Evolutionary conservation across 306 rosid genomes (phyloP).

Genomic region (Cicer cuneatum): DNA sequence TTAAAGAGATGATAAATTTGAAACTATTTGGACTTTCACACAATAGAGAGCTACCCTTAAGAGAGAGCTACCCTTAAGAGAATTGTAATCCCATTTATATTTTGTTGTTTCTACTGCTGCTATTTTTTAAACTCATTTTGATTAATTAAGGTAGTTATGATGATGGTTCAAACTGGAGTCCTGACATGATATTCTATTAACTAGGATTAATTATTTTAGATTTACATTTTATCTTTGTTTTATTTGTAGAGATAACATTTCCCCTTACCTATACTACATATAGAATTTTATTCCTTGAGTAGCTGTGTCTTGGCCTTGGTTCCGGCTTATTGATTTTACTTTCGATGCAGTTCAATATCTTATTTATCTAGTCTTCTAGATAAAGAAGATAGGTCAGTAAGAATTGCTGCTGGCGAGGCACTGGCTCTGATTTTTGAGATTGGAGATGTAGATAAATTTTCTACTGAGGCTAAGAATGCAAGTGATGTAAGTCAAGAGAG

Average conservation of each 20-base stretch:
- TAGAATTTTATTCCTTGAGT: constrained; percentile 15
- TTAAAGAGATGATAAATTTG: neutral
- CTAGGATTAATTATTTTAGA: constrained; percentile 15
- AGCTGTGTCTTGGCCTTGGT: neutral
- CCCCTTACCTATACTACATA: neutral
- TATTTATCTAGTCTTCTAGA: constrained; percentile 85
- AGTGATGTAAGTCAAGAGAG: constrained; percentile 51
- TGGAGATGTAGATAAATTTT: constrained; percentile 70
- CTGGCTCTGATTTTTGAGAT: constrained; percentile 84
- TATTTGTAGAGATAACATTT: constrained; percentile 1
- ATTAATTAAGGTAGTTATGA: constrained; percentile 4
- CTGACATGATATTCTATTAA: neutral
- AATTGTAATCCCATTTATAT: neutral
- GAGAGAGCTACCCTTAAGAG: neutral
- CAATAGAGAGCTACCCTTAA: neutral
- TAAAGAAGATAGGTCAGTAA: constrained; percentile 86
- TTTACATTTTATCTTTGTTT: neutral
- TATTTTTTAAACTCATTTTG: neutral
- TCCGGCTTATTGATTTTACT: constrained; percentile 24
- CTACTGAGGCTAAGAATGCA: constrained; percentile 52
- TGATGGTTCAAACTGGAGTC: neutral
- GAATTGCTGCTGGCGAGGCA: constrained; percentile 97
- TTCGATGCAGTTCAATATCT: constrained; percentile 69
- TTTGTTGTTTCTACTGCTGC: neutral
- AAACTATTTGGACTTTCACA: neutral